Evolutionary conservation across 257 asterid species (phyloP), one percentile per base, ranked within the genome.

Genomic region (Przewalskia tangutica): DNA sequence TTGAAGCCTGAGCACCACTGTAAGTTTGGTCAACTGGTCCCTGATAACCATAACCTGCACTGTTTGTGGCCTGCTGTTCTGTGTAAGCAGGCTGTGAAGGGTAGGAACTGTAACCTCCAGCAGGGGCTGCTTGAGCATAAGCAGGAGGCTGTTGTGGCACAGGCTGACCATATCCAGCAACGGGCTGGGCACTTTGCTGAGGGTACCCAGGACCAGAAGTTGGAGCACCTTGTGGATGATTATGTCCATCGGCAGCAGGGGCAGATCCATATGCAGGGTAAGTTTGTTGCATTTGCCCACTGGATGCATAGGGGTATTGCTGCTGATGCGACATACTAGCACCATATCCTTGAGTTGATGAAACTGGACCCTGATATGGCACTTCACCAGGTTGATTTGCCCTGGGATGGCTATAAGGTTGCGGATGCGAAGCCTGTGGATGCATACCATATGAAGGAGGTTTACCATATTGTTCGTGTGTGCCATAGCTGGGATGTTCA

Each of bases 391-490:
- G 93, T 84, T 89, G 97, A 85, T 77, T 84, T 18, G 96, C 89
- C 84, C 97, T 87, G 62, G 97, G 95, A 84, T 92, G 98, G 81
- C 91, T 94, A 58, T 95, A 95, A 62, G 97, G 85, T 80, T 92
- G 98, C 77, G 93, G 66, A 81, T 87, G 97, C 42, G 94, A 90
- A 70, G 36, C 89, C 83, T 89, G 97, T 48, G 88, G 91, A 78
- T 88, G 96, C 97, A 92, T 80, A 64, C 90, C 90, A 38, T 90
- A 91, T 51, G 89, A 81, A 64, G 97, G 90, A 68, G 97, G 94
- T 87, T 91, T 93, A 81, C 93, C 89, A 8, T 95, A 91, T 73
- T 90, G 98, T 66, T 95, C 98, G 12, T 88, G 97, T 18, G 86
- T 87, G 62, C 92, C 93, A 70, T 91, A 92, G 42, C 93, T 93